phyloP scores from a whole-genome alignment of 371 early-diverging fungal genomes.

The Zychaea mexicana region DNA sequence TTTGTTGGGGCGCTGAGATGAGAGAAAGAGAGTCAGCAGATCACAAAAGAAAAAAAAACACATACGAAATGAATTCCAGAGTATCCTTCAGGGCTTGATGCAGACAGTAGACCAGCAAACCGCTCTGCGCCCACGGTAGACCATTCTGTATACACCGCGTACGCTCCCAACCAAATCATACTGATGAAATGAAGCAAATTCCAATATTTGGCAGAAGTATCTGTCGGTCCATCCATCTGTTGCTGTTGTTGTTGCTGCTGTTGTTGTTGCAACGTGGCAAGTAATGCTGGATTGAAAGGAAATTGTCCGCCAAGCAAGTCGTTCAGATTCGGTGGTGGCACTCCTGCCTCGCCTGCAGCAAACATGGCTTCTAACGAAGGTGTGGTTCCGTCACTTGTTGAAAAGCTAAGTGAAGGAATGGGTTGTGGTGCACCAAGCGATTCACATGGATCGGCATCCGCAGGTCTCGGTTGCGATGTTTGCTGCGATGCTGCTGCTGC shows the following conservation, averaged over 20 bases:
- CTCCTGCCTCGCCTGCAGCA: constrained; percentile 13
- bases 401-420: neutral
- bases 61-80: constrained; percentile 36
- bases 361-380: constrained; percentile 14
- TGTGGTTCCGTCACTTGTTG: constrained; percentile 4
- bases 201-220: constrained; percentile 51
- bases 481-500: constrained; percentile 3
- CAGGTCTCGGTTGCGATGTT: neutral
- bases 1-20: neutral
- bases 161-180: constrained; percentile 48
- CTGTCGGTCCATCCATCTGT: constrained; percentile 15
- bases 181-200: constrained; percentile 51
- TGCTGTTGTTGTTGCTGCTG: constrained; percentile 25
- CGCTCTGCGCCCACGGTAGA: constrained; percentile 34
- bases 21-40: neutral
- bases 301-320: constrained; percentile 26
- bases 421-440: constrained; percentile 40
- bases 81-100: constrained; percentile 10
- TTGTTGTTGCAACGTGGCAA: constrained; percentile 34
- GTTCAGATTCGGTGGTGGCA: constrained; percentile 17
- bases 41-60: neutral
- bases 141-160: constrained; percentile 55
- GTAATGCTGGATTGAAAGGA: constrained; percentile 26
- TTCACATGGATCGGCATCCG: constrained; percentile 46
- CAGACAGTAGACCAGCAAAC: constrained; percentile 34